These are phyloP conservation scores for Colletotrichum echinochloae DNA, from an alignment of 2,329 filamentous ascomycete genomes.

Conservation along the genomic window DNA sequence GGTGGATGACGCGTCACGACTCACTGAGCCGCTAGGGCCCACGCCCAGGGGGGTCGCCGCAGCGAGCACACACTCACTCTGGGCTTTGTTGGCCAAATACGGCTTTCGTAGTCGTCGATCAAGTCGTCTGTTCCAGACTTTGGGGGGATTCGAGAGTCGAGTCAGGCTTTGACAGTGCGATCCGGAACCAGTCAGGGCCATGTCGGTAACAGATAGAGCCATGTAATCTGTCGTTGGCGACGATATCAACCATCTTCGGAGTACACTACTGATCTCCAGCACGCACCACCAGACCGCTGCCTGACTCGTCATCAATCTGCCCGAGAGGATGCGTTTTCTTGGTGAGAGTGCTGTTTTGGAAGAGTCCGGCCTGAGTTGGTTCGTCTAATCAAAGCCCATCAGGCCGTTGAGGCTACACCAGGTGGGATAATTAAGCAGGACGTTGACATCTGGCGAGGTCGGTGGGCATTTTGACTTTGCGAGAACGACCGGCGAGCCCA, in stretches of 20 bases:
- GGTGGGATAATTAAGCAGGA: neutral
- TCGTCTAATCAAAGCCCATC: conserved; percentile 39
- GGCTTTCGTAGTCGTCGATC: conserved; percentile 28
- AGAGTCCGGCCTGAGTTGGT: conserved; percentile 16
- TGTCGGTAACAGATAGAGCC: conserved; percentile 12
- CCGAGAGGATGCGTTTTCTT: conserved; percentile 23
- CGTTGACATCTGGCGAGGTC: conserved; percentile 2
- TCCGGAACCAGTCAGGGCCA: conserved; percentile 11
- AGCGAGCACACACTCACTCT: conserved; percentile 20
- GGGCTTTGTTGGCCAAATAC: neutral
- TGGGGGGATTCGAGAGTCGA: conserved; percentile 26
- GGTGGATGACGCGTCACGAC: conserved; percentile 41
- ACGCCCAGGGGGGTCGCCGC: conserved; percentile 30
- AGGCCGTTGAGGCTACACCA: conserved; percentile 4
- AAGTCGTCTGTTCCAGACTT: conserved; percentile 31
- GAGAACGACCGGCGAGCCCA: conserved; percentile 34
- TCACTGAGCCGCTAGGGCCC: conserved; percentile 34
- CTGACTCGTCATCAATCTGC: conserved; percentile 33
- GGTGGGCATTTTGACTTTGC: conserved; percentile 28
- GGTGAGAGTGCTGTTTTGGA: conserved; percentile 7
- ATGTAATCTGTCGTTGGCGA: conserved; percentile 16
- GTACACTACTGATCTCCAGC: too few species aligned
- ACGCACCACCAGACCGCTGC: too few species aligned
- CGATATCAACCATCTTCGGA: conserved; percentile 12
- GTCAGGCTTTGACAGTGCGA: neutral